Evolutionary conservation across 345 rosid species (phyloP), one percentile per base, ranked within the genome.

Genomic region (Populus tremula): DNA sequence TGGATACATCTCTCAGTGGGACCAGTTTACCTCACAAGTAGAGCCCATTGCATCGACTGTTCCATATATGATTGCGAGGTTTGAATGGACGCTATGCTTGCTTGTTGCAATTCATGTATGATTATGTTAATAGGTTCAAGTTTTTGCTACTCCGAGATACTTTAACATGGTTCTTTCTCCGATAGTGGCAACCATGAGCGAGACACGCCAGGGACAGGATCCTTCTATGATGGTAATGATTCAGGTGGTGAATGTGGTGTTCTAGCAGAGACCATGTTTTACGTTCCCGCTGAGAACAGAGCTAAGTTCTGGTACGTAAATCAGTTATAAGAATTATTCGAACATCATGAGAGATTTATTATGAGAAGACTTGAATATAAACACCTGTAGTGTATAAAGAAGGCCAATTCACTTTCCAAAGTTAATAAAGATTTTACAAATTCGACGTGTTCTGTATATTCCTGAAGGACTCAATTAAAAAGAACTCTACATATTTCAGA

Each of bases 161-260:
- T 61, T 61, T 6, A 21, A 21, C 65, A 6, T 9, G 0, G 10
- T 59, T 59, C 65, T 61, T 61, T 21, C 23, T 20, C 14, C 12
- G 0, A 61, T 0, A 84, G 85, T 75, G 88, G 87, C 29, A 86
- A 86, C 56, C 88, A 82, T 70, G 85, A 84, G 54, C 82, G 87
- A 4, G 87, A 86, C 77, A 66, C 74, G 69, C 87, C 88, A 5
- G 67, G 69, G 67, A 36, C 88, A 21, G 86, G 88, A 53, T 86
- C 88, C 64, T 86, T 86, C 76, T 90, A 85, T 61, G 87, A 70
- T 11, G 69, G 79, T 21, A 62, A 39, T 53, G 92, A 90, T 81
- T 90, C 92, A 18, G 91, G 94, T 45, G 94, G 94, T 36, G 90
- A 90, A 75, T 90, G 91, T 75, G 91, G 91, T 67, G 91, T 90